Evolutionary conservation across 2,329 filamentous ascomycete species (phyloP), one percentile per base, ranked within the genome.

Genomic region (Talaromyces sp.): DNA sequence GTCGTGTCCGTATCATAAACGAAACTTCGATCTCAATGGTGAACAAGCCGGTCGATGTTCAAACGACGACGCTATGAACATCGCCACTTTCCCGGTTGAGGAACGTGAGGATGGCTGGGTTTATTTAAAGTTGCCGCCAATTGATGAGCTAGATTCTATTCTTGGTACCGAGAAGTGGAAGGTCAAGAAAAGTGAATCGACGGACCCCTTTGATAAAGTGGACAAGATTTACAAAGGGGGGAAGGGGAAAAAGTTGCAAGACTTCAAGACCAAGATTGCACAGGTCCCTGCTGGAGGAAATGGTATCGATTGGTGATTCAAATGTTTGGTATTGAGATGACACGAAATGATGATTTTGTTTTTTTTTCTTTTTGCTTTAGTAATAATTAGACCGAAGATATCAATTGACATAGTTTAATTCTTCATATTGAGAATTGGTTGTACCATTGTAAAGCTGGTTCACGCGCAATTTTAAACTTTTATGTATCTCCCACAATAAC

Each of bases 1-100:
- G 18, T 91, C 88, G 0, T 96, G 92, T 71, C 92, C 92, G 0
- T 87, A 89, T 75, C 92, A 96, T 80, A 96, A 96, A 80, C 87
- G 91, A 67, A 96, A 96, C 78, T 96, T 89, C 74, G 87, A 91
- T 71, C 85, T 96, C 51, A 82, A 82, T 44, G 87, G 87, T 50
- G 79, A 82, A 33, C 78, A 86, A 57, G 83, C 85, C 0, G 91
- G 92, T 1, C 81, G 84, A 18, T 96, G 92, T 76, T 85, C 83
- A 58, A 94, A 89, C 71, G 92, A 96, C 73, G 81, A 84, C 36
- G 81, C 81, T 23, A 82, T 95, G 65, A 92, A 88, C 67, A 93
- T 96, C 69, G 91, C 92, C 3, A 93, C 89, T 0, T 96, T 96
- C 74, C 84, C 85, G 0, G 87, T 86, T 4, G 90, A 96, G 74